These are phyloP conservation scores for Falciphora oryzae DNA, from an alignment of 2,329 filamentous ascomycete species.

Conservation along the genomic window DNA sequence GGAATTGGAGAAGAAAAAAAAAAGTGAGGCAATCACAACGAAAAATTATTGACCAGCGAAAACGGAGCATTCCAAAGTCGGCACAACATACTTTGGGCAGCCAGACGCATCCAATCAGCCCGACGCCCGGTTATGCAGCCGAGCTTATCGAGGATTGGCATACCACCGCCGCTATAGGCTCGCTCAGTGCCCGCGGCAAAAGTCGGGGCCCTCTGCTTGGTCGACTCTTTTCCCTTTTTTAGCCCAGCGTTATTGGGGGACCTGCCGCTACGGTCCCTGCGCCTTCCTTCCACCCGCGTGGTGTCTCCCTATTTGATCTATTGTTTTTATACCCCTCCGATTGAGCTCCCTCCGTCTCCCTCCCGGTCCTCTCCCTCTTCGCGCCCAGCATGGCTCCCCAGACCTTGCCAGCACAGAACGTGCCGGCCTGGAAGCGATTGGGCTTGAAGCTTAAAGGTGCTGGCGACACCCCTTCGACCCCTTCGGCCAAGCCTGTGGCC, in stretches of 20 bases:
- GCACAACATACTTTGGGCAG: background rate
- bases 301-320: constrained; percentile 11
- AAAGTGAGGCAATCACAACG: constrained; percentile 9
- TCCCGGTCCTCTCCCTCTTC: background rate
- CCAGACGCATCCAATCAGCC: background rate
- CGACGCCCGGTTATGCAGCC: background rate
- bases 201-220: background rate
- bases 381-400: constrained; percentile 26
- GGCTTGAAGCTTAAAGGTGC: constrained; percentile 53
- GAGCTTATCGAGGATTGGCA: background rate
- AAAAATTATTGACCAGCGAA: constrained; percentile 3
- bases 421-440: constrained; percentile 57
- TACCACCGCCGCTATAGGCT: background rate
- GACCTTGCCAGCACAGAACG: constrained; percentile 38
- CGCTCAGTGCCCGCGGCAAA: background rate
- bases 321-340: constrained; percentile 11
- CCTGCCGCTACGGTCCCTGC: background rate
- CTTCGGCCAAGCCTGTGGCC: constrained; percentile 5
- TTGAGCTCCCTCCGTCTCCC: constrained; percentile 6
- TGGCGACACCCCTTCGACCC: constrained; percentile 14
- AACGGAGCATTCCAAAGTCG: constrained; percentile 2
- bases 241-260: background rate
- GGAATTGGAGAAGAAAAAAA: constrained; percentile 3
- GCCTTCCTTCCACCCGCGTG: background rate
- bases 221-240: constrained; percentile 2